Percentiles rank a stretch among this genome's conserved stretches.
These are phyloP conservation scores for Geotrichum macrosporum DNA, from an alignment of 1,139 yeast genomes.

Conservation along the genomic window DNA sequence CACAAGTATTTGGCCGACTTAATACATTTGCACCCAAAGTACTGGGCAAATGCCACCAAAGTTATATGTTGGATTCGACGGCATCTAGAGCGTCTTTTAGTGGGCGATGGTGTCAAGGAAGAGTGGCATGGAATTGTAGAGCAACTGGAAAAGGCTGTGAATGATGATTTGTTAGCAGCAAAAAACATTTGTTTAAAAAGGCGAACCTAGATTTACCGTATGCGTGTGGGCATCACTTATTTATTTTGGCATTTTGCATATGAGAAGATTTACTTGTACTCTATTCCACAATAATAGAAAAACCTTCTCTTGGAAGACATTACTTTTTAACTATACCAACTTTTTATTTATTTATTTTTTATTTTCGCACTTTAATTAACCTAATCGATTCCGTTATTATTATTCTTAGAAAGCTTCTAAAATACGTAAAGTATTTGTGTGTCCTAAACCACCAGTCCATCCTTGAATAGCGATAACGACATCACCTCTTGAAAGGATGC, in stretches of 20 bases:
- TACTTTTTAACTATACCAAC: no score
- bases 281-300: no score
- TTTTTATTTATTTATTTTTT: no score
- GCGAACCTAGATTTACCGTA: no score
- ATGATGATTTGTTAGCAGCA: conserved; percentile 1
- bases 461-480: conserved; percentile 94
- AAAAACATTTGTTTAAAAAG: no score
- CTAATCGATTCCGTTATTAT: neutral
- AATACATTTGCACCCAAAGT: conserved; percentile 1
- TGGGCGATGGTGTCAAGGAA: neutral
- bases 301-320: no score
- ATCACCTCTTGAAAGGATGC: conserved; percentile 83
- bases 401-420: conserved; percentile 30
- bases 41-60: conserved; percentile 12
- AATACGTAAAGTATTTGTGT: conserved; percentile 93
- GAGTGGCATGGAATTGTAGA: conserved; percentile 2
- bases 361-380: no score
- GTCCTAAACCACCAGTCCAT: conserved; percentile 98
- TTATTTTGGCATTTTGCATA: no score
- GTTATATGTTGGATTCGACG: conserved; percentile 13
- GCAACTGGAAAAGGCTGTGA: neutral
- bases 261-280: no score
- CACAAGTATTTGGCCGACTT: conserved; percentile 2
- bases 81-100: neutral
- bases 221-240: no score